These are phyloP conservation scores for Reutealis trisperma DNA, from an alignment of 345 rosid genomes.

Conservation along the genomic window DNA sequence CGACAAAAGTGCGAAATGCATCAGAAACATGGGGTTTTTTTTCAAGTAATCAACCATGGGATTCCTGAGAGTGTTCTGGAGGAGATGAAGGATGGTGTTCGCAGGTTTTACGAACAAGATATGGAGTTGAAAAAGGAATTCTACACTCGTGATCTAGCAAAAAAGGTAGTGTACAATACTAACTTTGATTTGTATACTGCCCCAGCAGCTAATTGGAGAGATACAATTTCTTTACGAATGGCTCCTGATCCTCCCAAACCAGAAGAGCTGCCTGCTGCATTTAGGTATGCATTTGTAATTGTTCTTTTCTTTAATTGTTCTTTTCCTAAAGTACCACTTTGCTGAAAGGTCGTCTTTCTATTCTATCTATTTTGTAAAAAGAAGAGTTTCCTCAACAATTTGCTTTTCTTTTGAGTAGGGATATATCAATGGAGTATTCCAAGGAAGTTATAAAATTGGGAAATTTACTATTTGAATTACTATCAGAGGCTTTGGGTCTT, in stretches of 20 bases:
- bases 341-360: too few relatives aligned
- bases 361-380: too few relatives aligned
- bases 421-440: neutral
- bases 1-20: neutral
- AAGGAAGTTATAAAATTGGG: slow-evolving; percentile 1
- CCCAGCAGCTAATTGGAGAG: slow-evolving; percentile 18
- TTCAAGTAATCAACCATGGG: slow-evolving; percentile 27
- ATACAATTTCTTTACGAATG: neutral
- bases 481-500: slow-evolving; percentile 18
- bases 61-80: slow-evolving; percentile 11
- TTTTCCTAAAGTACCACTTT: too few relatives aligned
- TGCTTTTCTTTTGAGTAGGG: neutral
- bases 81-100: slow-evolving; percentile 18
- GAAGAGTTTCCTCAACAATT: neutral
- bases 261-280: slow-evolving; percentile 6
- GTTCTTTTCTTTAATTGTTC: neutral
- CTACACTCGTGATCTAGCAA: slow-evolving; percentile 10
- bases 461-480: neutral
- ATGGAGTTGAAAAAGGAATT: slow-evolving; percentile 8
- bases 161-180: neutral
- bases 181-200: slow-evolving; percentile 16
- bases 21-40: slow-evolving; percentile 13
- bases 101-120: slow-evolving; percentile 23
- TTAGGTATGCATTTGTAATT: neutral
- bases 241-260: slow-evolving; percentile 14